phyloP scores from a whole-genome alignment of 768 basidiomycete genomes.

The Pleurotus tuber-regium region DNA sequence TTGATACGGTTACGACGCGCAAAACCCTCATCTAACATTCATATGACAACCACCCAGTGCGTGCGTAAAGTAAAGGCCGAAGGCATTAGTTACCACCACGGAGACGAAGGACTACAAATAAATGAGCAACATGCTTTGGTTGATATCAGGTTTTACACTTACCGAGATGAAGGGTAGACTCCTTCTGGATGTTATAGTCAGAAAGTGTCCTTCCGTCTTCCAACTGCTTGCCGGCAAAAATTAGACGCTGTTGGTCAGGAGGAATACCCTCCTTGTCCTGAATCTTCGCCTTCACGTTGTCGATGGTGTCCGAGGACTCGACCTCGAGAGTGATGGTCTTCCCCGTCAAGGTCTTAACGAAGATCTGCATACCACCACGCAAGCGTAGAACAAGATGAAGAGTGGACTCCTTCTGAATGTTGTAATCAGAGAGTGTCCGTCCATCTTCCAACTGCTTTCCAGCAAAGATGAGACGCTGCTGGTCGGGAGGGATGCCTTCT shows the following conservation, averaged over 20 bases:
- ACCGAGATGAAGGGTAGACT: slow-evolving; percentile 74
- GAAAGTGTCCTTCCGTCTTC: slow-evolving; percentile 92
- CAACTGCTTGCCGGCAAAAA: slow-evolving; percentile 92
- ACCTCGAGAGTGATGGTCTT: slow-evolving; percentile 96
- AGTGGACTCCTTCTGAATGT: slow-evolving; percentile 80
- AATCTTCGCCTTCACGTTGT: slow-evolving; percentile 85
- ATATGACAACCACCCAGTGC: slow-evolving; percentile 8
- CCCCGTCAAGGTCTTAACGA: slow-evolving; percentile 84
- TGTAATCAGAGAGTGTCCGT: slow-evolving; percentile 82
- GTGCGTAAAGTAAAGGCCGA: no score
- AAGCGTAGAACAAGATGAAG: slow-evolving; percentile 81
- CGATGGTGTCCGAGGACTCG: slow-evolving; percentile 90
- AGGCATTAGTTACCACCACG: slow-evolving; percentile 74
- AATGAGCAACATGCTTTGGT: neutral
- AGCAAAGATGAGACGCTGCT: slow-evolving; percentile 89
- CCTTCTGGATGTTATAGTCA: slow-evolving; percentile 82
- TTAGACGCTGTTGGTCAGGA: slow-evolving; percentile 85
- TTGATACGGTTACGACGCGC: slow-evolving; percentile 4
- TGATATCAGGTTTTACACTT: slow-evolving; percentile 56
- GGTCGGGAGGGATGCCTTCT: slow-evolving; percentile 82
- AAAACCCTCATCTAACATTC: neutral
- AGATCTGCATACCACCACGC: slow-evolving; percentile 90
- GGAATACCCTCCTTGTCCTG: slow-evolving; percentile 85
- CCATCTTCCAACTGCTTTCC: slow-evolving; percentile 96
- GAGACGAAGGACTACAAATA: slow-evolving; percentile 62